Conservation (phyloP, 1,139 yeast species). For the Debaryomyces sp. region DNA sequence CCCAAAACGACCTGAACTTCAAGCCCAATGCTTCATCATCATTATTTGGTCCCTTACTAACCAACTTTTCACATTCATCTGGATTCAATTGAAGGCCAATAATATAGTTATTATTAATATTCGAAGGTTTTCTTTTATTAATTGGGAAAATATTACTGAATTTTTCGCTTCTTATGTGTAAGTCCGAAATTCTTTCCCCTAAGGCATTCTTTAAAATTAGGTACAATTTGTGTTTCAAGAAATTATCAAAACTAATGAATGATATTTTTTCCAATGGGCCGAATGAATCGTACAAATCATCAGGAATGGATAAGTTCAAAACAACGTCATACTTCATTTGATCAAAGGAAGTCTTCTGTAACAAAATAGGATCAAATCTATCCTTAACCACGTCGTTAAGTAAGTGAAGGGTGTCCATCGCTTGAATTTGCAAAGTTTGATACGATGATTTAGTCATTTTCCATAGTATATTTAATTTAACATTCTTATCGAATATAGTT, state of each 20-base stretch:
- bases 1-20: slow-evolving; percentile 87
- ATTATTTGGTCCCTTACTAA: slow-evolving; percentile 83
- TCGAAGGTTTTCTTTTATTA: slow-evolving; percentile 57
- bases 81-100: slow-evolving; percentile 76
- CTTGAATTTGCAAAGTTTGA: slow-evolving; percentile 60
- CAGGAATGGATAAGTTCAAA: slow-evolving; percentile 51
- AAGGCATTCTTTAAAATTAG: slow-evolving; percentile 64
- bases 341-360: slow-evolving; percentile 60
- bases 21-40: slow-evolving; percentile 59
- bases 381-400: slow-evolving; percentile 81
- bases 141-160: slow-evolving; percentile 43
- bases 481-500: slow-evolving; percentile 73
- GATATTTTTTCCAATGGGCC: slow-evolving; percentile 77
- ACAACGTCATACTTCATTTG: slow-evolving; percentile 68
- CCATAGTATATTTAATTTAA: slow-evolving; percentile 77
- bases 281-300: slow-evolving; percentile 46
- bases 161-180: slow-evolving; percentile 39
- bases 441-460: slow-evolving; percentile 78
- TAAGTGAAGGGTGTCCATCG: slow-evolving; percentile 65
- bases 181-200: slow-evolving; percentile 61
- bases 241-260: slow-evolving; percentile 70
- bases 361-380: slow-evolving; percentile 82
- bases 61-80: slow-evolving; percentile 73
- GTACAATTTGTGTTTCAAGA: slow-evolving; percentile 60
- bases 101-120: slow-evolving; percentile 35